Conservation (phyloP, 495 filamentous ascomycete genomes). For the Aspergillus indologenus region DNA sequence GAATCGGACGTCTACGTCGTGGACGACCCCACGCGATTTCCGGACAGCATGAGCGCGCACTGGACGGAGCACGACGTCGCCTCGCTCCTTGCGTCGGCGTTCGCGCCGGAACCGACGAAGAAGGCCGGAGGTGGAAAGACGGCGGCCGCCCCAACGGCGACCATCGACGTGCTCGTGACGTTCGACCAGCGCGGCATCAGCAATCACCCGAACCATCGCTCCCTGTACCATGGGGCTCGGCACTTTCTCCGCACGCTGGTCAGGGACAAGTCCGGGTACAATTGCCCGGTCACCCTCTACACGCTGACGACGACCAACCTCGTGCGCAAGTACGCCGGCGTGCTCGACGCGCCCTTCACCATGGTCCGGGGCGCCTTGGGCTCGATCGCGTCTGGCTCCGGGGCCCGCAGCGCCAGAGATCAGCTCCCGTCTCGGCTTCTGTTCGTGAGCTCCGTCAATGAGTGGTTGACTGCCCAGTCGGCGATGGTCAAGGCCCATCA, state of each 20-base stretch:
- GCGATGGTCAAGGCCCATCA: slow-evolving; percentile 86
- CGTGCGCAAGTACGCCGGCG: slow-evolving; percentile 72
- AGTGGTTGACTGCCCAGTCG: slow-evolving; percentile 64
- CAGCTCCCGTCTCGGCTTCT: slow-evolving; percentile 53
- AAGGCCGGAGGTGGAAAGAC: slow-evolving; percentile 14
- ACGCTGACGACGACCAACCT: slow-evolving; percentile 70
- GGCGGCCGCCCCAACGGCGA: slow-evolving; percentile 47
- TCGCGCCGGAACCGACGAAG: slow-evolving; percentile 53
- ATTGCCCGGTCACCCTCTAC: slow-evolving; percentile 75
- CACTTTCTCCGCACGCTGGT: slow-evolving; percentile 63
- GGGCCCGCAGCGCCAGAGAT: slow-evolving; percentile 31
- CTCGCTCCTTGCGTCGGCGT: slow-evolving; percentile 62
- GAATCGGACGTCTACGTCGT: slow-evolving; percentile 77
- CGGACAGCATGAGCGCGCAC: slow-evolving; percentile 74
- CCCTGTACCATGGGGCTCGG: slow-evolving; percentile 77
- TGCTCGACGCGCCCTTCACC: slow-evolving; percentile 70
- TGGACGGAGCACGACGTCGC: slow-evolving; percentile 73
- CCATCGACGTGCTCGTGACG: slow-evolving; percentile 80
- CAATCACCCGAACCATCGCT: slow-evolving; percentile 86
- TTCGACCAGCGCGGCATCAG: slow-evolving; percentile 82
- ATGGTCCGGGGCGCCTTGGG: slow-evolving; percentile 47
- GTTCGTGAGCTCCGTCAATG: slow-evolving; percentile 62
- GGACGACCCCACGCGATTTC: slow-evolving; percentile 72
- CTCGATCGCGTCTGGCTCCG: slow-evolving; percentile 33
- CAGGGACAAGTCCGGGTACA: slow-evolving; percentile 61